phyloP scores from a whole-genome alignment of 2,329 filamentous ascomycete genomes.

The Stachybotrys chartarum region DNA sequence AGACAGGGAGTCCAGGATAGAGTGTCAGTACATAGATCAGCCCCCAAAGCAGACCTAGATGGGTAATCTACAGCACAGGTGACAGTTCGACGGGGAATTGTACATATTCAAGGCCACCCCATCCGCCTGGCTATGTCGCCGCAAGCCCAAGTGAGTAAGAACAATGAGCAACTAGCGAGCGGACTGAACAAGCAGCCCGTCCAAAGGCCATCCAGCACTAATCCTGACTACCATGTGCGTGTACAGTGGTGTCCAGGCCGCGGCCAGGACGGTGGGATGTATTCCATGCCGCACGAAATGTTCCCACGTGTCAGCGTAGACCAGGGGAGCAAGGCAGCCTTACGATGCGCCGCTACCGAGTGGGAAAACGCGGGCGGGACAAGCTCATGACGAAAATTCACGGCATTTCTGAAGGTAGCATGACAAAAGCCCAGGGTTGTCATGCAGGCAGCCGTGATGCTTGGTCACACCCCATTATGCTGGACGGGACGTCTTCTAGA shows the following conservation, averaged over 20 bases:
- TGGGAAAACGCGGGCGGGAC: neutral
- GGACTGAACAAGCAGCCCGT: neutral
- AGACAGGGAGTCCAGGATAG: neutral
- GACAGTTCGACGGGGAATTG: too few relatives aligned
- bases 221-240: neutral
- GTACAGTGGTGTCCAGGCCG: too few relatives aligned
- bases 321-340: neutral
- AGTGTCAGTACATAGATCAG: too few relatives aligned
- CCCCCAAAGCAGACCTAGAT: too few relatives aligned
- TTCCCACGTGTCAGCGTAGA: neutral
- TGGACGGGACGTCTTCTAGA: neutral
- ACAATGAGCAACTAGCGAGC: neutral
- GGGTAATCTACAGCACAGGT: too few relatives aligned
- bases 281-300: too few relatives aligned
- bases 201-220: neutral
- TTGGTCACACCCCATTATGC: too few relatives aligned
- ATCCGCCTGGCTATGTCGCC: too few relatives aligned
- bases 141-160: too few relatives aligned
- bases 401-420: neutral
- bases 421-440: neutral
- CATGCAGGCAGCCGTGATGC: neutral
- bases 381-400: neutral
- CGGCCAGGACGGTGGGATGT: too few relatives aligned
- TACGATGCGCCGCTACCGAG: neutral
- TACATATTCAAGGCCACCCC: too few relatives aligned